Evolutionary conservation across 768 basidiomycete genomes (phyloP).

Genomic region (Mycena leptocephala): DNA sequence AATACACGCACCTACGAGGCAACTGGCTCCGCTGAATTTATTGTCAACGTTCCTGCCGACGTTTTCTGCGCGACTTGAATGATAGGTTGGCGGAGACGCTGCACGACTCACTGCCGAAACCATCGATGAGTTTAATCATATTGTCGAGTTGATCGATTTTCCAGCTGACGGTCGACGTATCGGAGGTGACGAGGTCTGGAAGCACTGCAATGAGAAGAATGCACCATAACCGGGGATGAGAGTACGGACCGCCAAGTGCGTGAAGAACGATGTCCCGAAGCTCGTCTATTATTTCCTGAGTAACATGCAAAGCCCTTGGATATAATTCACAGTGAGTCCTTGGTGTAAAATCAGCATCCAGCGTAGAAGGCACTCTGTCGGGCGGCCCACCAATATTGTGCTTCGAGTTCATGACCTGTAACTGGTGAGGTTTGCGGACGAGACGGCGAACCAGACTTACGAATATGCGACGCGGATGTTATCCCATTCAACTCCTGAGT

Average conservation of each 20-base stretch:
- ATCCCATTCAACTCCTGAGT: conserved; percentile 55
- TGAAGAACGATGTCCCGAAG: conserved; percentile 57
- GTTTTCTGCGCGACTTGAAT: conserved; percentile 7
- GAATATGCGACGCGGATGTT: conserved; percentile 54
- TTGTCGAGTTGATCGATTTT: conserved; percentile 51
- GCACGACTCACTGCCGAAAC: conserved; percentile 39
- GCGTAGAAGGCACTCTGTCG: no score
- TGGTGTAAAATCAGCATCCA: background rate
- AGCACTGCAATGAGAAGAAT: background rate
- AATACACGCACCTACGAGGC: conserved; percentile 45
- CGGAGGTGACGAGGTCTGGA: conserved; percentile 59
- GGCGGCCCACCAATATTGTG: conserved; percentile 59
- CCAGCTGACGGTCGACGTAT: conserved; percentile 50
- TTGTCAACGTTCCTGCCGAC: conserved; percentile 11
- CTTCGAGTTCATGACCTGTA: conserved; percentile 56
- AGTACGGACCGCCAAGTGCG: conserved; percentile 44
- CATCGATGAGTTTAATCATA: conserved; percentile 55
- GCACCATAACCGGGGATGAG: no score
- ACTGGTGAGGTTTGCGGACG: background rate
- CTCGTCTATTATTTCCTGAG: conserved; percentile 47
- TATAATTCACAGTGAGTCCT: conserved; percentile 58
- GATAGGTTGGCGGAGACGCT: background rate
- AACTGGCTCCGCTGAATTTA: conserved; percentile 27
- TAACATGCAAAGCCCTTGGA: conserved; percentile 47
- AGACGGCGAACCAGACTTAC: conserved; percentile 46